phyloP scores from a whole-genome alignment of 805 yeast species.

The Ogataea haglerorum region DNA sequence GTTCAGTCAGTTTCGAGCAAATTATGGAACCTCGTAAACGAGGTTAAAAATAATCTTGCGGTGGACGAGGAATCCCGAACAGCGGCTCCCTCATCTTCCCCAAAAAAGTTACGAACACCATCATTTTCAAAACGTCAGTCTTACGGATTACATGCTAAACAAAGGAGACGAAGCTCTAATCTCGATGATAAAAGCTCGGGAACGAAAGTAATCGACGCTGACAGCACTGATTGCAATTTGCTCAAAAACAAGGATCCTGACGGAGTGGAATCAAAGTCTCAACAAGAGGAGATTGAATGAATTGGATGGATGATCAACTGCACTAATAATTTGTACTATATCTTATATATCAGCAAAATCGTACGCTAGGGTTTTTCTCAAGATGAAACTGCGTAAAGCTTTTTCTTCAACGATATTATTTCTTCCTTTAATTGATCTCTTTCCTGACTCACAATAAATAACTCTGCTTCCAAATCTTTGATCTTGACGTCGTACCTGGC shows the following conservation, averaged over 20 bases:
- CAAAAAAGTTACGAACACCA: conserved; percentile 26
- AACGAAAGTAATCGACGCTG: too few species aligned
- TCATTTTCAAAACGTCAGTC: conserved; percentile 30
- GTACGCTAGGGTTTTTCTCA: neutral
- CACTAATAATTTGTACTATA: too few species aligned
- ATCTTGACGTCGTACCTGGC: conserved; percentile 72
- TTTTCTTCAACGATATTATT: conserved; percentile 56
- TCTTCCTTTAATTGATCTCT: conserved; percentile 72
- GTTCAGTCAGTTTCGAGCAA: conserved; percentile 39
- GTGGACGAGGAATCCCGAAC: conserved; percentile 14
- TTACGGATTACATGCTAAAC: conserved; percentile 26
- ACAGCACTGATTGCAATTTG: too few species aligned
- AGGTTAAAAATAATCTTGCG: conserved; percentile 37
- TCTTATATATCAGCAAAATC: too few species aligned
- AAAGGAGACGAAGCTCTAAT: conserved; percentile 11
- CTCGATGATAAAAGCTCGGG: neutral
- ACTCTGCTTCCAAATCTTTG: conserved; percentile 80
- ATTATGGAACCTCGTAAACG: conserved; percentile 50
- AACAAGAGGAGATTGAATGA: too few species aligned
- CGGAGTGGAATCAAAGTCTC: too few species aligned
- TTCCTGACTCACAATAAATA: conserved; percentile 77
- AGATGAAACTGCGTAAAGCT: conserved; percentile 33
- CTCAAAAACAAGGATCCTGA: too few species aligned
- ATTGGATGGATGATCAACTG: too few species aligned
- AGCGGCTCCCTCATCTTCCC: conserved; percentile 9